Conservation (phyloP, 495 filamentous ascomycete species). For the Trichoderma virens region DNA sequence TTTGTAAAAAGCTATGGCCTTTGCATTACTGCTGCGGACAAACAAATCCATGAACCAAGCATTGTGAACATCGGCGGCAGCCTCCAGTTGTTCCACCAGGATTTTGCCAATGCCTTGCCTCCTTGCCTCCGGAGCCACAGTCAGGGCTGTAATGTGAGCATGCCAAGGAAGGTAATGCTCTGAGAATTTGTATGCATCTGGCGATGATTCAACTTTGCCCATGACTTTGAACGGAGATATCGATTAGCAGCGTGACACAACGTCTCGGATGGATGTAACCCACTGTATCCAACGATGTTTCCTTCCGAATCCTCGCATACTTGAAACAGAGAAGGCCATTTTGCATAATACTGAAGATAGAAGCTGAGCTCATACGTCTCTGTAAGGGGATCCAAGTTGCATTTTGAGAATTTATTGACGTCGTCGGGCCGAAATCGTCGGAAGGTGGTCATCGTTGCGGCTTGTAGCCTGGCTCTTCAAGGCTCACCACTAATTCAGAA, state of each 20-base stretch:
- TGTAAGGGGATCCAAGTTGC: slow-evolving; percentile 90
- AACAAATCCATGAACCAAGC: slow-evolving; percentile 97
- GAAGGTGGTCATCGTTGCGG: slow-evolving; percentile 36
- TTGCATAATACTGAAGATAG: slow-evolving; percentile 89
- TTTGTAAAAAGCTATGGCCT: slow-evolving; percentile 81
- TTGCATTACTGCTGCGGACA: slow-evolving; percentile 78
- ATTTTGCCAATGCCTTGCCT: slow-evolving; percentile 77
- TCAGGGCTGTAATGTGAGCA: slow-evolving; percentile 93
- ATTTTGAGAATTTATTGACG: slow-evolving; percentile 56
- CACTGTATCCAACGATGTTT: slow-evolving; percentile 90
- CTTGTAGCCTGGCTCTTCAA: not conserved
- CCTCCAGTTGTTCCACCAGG: slow-evolving; percentile 72
- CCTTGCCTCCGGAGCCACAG: slow-evolving; percentile 78
- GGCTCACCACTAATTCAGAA: not conserved
- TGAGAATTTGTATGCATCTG: slow-evolving; percentile 57
- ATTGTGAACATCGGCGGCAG: slow-evolving; percentile 66
- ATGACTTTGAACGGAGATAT: slow-evolving; percentile 54
- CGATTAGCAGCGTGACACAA: not conserved
- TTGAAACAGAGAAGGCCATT: slow-evolving; percentile 90
- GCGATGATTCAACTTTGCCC: slow-evolving; percentile 90
- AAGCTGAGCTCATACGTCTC: slow-evolving; percentile 94
- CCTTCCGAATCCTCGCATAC: slow-evolving; percentile 74
- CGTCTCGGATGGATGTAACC: slow-evolving; percentile 19
- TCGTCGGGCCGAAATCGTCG: slow-evolving; percentile 37
- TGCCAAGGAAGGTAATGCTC: slow-evolving; percentile 93